Conservation (phyloP, 176 grass and related monocot genomes). For the Bothriochloa decipiens region DNA sequence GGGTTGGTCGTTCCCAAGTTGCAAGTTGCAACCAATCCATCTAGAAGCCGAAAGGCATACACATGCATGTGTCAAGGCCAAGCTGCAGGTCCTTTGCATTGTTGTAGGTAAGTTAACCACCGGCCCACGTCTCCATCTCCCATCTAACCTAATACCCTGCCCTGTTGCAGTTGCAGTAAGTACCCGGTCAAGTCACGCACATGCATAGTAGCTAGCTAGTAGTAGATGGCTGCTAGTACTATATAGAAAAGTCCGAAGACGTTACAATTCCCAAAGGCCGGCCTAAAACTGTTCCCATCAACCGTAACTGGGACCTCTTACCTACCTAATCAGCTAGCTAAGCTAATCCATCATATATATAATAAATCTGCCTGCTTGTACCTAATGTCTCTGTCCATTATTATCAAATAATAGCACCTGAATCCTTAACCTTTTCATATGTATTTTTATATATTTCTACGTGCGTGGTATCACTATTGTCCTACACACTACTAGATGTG, state of each 20-base stretch:
- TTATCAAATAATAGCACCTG: background rate
- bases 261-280: background rate
- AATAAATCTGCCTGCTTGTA: background rate
- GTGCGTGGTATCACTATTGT: too few relatives aligned
- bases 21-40: constrained; percentile 31
- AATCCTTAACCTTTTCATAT: background rate
- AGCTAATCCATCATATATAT: constrained; percentile 8
- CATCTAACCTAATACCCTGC: constrained; percentile 30
- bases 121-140: constrained; percentile 25
- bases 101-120: constrained; percentile 38
- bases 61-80: background rate
- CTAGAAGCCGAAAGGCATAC: constrained; percentile 41
- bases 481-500: too few relatives aligned
- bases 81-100: background rate
- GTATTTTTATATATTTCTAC: too few relatives aligned
- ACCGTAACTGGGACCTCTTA: background rate
- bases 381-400: background rate
- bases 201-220: background rate
- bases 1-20: background rate
- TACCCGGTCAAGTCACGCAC: background rate
- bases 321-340: constrained; percentile 37
- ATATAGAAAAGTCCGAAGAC: constrained; percentile 14
- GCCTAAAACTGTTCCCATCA: constrained; percentile 42
- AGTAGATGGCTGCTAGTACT: background rate
- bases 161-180: background rate